Base-by-base conservation (phyloP, 192 early-diverging fungal species). In the Obelidium mucronatum region DNA sequence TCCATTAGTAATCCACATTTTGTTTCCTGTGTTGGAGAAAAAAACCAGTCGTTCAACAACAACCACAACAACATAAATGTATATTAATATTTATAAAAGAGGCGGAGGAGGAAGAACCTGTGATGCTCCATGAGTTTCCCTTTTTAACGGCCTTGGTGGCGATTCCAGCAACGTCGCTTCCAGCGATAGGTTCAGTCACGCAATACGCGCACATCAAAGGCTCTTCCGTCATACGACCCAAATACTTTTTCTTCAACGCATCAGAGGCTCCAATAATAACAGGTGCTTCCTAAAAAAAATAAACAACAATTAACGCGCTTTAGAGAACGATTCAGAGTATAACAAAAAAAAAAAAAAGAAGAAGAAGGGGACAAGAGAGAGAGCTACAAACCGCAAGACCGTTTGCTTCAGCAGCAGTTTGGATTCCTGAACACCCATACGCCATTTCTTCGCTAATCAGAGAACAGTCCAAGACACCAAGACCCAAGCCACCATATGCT, bases 1-100 rank as follows among this genome's bases (percentile, higher is more conserved):
- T 73, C 93, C 93, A 78, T 98, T 98, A 62, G 96, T 98, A 80
- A 98, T 98, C 95, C 95, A 98, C 94, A 97, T 97, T 88, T 98
- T 98, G 75, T 91, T 89, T 34, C 95, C 95, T 75, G 92, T 93
- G 55, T n/a, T n/a, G n/a, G n/a, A n/a, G n/a, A 33, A 53, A n/a
- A n/a, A n/a, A n/a, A n/a, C n/a, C n/a, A n/a, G n/a, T n/a, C n/a
- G n/a, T n/a, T n/a, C n/a, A n/a, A n/a, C n/a, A n/a, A n/a, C n/a
- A n/a, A n/a, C n/a, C n/a, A n/a, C n/a, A n/a, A n/a, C n/a, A n/a
- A n/a, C 52, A 53, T n/a, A 52, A 0, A 19, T 53, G 1, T 53
- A n/a, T 53, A n/a, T 53, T 53, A 2, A 2, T 0, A 2, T 24
- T 28, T 1, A n/a, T 53, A 17, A 17, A 53, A 24, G 24, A 53